These are phyloP conservation scores for Discostella pseudostelligera DNA, from an alignment of 108 stramenopile genomes.

Conservation along the genomic window DNA sequence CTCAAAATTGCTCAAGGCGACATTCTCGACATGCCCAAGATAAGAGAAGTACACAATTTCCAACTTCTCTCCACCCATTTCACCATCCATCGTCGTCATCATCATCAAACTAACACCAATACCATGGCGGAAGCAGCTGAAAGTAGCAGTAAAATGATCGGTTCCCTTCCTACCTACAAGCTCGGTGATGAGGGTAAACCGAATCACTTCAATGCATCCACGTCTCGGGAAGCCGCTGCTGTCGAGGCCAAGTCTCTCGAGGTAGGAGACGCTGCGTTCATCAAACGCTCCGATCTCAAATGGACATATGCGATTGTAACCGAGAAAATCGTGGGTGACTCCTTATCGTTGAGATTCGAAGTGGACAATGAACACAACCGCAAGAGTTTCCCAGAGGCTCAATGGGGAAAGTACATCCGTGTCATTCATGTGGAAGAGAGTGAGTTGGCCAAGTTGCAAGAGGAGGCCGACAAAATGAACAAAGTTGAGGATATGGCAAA, in stretches of 20 bases:
- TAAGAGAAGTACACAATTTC: too few relatives aligned
- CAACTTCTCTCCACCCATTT: too few relatives aligned
- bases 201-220: conserved; percentile 26
- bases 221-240: conserved; percentile 33
- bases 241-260: conserved; percentile 17
- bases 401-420: conserved; percentile 50
- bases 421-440: conserved; percentile 12
- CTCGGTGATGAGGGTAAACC: conserved; percentile 35
- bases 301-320: conserved; percentile 42
- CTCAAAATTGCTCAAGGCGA: too few relatives aligned
- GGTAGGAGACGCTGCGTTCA: conserved; percentile 40
- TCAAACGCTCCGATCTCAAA: conserved; percentile 43
- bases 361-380: conserved; percentile 38
- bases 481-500: neutral
- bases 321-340: conserved; percentile 12
- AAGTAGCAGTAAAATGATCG: conserved; percentile 9
- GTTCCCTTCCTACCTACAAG: conserved; percentile 15
- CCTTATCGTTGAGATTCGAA: conserved; percentile 27
- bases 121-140: conserved; percentile 34
- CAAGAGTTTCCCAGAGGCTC: conserved; percentile 39
- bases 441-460: conserved; percentile 5
- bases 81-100: too few relatives aligned
- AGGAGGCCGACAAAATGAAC: neutral
- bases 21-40: too few relatives aligned
- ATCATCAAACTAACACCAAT: too few relatives aligned